Percentiles rank a stretch among this genome's conserved stretches.
phyloP scores from a whole-genome alignment of 805 yeast genomes.

The Wickerhamiella hasegawae region DNA sequence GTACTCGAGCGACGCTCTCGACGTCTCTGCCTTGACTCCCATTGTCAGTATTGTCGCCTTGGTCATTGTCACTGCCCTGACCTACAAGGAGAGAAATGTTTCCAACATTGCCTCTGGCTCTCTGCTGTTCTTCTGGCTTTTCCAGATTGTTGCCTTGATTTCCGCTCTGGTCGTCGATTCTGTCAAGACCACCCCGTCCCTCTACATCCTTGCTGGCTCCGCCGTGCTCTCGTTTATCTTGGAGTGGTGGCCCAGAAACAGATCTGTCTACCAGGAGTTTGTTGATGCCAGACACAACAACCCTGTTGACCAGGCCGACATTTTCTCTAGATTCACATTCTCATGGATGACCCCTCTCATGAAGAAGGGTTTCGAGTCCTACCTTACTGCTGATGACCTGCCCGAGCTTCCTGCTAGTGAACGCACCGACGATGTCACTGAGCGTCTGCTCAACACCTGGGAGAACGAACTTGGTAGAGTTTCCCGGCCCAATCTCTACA shows the following conservation, averaged over 20 bases:
- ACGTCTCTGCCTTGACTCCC: slow-evolving; percentile 24
- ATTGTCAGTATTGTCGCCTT: slow-evolving; percentile 28
- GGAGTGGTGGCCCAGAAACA: slow-evolving; percentile 27
- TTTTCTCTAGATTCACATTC: slow-evolving; percentile 65
- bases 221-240: slow-evolving; percentile 28
- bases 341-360: slow-evolving; percentile 84
- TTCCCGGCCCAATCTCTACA: slow-evolving; percentile 33
- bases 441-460: slow-evolving; percentile 46
- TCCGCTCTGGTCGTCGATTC: slow-evolving; percentile 20
- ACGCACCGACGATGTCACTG: slow-evolving; percentile 38
- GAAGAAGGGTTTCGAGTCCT: slow-evolving; percentile 55
- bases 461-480: slow-evolving; percentile 28
- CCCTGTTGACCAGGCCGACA: slow-evolving; percentile 45
- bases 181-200: slow-evolving; percentile 10
- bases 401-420: slow-evolving; percentile 62
- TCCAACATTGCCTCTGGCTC: slow-evolving; percentile 40
- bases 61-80: slow-evolving; percentile 7
- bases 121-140: slow-evolving; percentile 62
- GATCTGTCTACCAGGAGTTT: slow-evolving; percentile 18
- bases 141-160: slow-evolving; percentile 32
- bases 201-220: slow-evolving; percentile 21
- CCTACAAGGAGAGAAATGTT: not conserved
- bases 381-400: slow-evolving; percentile 38
- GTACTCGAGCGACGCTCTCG: slow-evolving; percentile 15
- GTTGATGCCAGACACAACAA: slow-evolving; percentile 20